Base-by-base conservation (phyloP, 2,329 filamentous ascomycete genomes). In the Aspergillus sp. region DNA sequence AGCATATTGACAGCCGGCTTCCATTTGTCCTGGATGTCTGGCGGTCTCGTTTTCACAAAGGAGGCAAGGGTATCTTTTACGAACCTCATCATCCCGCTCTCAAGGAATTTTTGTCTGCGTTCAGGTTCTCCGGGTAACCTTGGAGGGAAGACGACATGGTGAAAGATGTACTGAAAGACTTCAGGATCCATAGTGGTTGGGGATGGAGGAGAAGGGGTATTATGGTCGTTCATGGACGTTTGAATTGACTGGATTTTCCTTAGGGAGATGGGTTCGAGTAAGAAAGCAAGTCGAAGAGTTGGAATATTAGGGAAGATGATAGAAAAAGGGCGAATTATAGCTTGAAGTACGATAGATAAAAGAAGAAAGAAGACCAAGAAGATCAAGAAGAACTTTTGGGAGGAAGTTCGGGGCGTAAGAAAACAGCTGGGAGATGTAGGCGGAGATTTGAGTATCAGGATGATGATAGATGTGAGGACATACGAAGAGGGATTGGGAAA, bases 91-190 rank as follows among this genome's bases (percentile, higher is more conserved):
- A 58, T 17, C n/a, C 31, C 33, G 17, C 33, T 49, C 14, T 58
- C 52, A 3, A 58, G 19, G 14, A 6, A 31, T 2, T 27, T 40
- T 27, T 43, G 33, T 4, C 39, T 23, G 15, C 33, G 23, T 4
- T 47, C 45, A 6, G 15, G 44, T 12, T 37, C 37, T 6, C 41
- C 23, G 3, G 50, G 50, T n/a, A 50, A n/a, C 31, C 47, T 55
- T 6, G 51, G 46, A 6, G 50, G 45, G n/a, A 49, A 19, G 24
- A 58, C 15, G 9, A 54, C 35, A 52, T 58, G 45, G 24, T 54
- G 24, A 31, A 24, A 53, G 37, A 54, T 35, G 17, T 35, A 58
- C 15, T 14, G 40, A 1, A 58, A 37, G 3, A 11, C 21, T 8
- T 44, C 27, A 4, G 23, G 12, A 9, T 43, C 17, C 50, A 58